Evolutionary conservation across 805 yeast genomes (phyloP), one percentile per base, ranked within the genome.

Genomic region (Myxozyma geophila): DNA sequence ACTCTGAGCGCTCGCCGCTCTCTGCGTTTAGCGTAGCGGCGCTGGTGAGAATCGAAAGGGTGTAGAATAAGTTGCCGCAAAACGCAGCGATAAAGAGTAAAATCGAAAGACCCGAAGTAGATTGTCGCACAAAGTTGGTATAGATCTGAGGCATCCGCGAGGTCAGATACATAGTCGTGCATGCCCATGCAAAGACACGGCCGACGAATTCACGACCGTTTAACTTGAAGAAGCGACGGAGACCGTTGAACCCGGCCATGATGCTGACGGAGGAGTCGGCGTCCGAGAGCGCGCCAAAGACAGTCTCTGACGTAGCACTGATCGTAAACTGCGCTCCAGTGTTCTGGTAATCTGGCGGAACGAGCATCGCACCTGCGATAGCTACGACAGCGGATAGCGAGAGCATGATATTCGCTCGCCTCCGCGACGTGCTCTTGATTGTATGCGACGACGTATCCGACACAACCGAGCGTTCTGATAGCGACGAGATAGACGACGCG

Each of bases 71-170:
- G 74, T 93, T 93, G 3, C 96, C 96, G 28, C 84, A 59, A 50
- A 92, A 78, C 0, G 97, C 96, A 19, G 93, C 85, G 10, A 84
- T 84, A 74, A 92, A 92, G 28, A 92, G 79, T 51, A 89, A 75
- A 23, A 96, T 90, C 0, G 97, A 89, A 1, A 92, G 80, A 1
- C 97, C 98, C 40, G 88, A 87, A 0, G 96, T 95, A 0, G 97
- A 89, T 73, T 89, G 89, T 46, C 97, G 80, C 58, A 78, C 70
- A 73, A 84, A 87, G 76, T 92, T 92, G 74, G 89, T 91, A 72
- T 82, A 77, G 56, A 92, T 78, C 73, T 92, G 98, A 0, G 98
- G 98, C 53, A 91, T 74, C 66, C 98, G 81, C 2, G 97, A 89
- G 10, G 85, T 78, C 51, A 91, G 82, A 73, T 93, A 92, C 59